phyloP scores from a whole-genome alignment of 495 filamentous ascomycete species.

The Neurospora sp. region DNA sequence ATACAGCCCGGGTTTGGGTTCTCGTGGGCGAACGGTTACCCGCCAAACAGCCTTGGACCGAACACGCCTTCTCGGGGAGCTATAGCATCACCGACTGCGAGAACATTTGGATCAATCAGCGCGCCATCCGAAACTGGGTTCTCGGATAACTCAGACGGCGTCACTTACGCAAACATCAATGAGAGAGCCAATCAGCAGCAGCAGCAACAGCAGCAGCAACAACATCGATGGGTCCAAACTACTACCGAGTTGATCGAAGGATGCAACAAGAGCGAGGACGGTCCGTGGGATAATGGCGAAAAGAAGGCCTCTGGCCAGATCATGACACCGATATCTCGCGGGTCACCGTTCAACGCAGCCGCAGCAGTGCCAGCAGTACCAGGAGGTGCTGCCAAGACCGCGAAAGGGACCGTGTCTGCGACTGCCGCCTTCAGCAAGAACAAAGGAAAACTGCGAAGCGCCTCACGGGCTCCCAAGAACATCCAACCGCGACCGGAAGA shows the following conservation, averaged over 20 bases:
- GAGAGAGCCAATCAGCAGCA: neutral
- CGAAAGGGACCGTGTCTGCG: neutral
- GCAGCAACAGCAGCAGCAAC: neutral
- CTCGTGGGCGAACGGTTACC: neutral
- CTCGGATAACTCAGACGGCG: neutral
- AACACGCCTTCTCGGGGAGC: neutral
- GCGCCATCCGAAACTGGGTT: neutral
- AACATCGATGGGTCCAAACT: neutral
- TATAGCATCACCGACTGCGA: neutral
- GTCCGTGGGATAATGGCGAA: neutral
- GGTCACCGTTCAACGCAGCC: neutral
- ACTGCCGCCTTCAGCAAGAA: neutral
- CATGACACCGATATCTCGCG: neutral
- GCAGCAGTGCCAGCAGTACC: neutral
- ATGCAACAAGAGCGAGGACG: neutral
- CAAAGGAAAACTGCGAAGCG: constrained; percentile 26
- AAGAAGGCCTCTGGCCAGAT: neutral
- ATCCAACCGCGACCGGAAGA: constrained; percentile 23
- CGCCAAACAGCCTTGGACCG: neutral
- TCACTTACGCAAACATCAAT: neutral
- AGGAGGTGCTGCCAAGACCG: neutral
- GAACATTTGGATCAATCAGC: neutral
- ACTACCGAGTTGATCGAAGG: neutral
- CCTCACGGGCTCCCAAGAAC: constrained; percentile 33
- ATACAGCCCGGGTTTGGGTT: neutral